Base-by-base conservation (phyloP, 2,329 filamentous ascomycete genomes). In the Tothia fuscella region DNA sequence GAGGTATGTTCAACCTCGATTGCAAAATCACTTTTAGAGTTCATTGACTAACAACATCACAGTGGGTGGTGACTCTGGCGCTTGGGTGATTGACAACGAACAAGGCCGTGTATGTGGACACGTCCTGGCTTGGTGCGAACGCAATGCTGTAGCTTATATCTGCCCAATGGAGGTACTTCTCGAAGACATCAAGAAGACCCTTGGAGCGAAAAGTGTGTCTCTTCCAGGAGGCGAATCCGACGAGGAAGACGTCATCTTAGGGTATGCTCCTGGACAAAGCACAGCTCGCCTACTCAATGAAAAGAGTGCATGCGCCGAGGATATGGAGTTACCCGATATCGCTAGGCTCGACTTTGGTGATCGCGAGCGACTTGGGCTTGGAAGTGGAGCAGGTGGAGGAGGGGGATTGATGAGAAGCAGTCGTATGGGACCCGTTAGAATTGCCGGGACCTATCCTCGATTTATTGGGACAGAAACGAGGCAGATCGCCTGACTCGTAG, bases 131-230 rank as follows among this genome's bases (percentile, higher is more conserved):
- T 93, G 82, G 78, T 89, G 82, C 50, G 74, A 78, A 48, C 76
- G 79, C 47, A 89, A 83, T 54, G 76, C 76, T 31, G 79, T 86
- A 4, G 87, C 87, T 0, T 96, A 94, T 58, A 91, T 96, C 47
- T 91, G 86, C 47, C 89, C 89, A 0, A 96, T 96, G 89, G 84
- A 95, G 44, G 72, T 95, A 2, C 64, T 94, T 10, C 69, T 96
- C 9, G 74, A 81, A 21, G 89, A 96, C 54, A 93, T 96, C 43
- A 80, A 78, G 21, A 75, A 82, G 47, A 87, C 81, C 0, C 66
- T 95, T 1, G 74, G 78, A 17, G 85, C 85, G 0, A 62, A 63
- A 2, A 72, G 76, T 20, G 74, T 94, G n/a, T 68, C 72, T 4
- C 69, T 94, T 0, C 86, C 86, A 0, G 80, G 77, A 0, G 75